A percentile compares a stretch with the other conserved stretches of the same genome.
These are phyloP conservation scores for Dactylellina haptotyla DNA, from an alignment of 2,329 filamentous ascomycete species.

Conservation along the genomic window DNA sequence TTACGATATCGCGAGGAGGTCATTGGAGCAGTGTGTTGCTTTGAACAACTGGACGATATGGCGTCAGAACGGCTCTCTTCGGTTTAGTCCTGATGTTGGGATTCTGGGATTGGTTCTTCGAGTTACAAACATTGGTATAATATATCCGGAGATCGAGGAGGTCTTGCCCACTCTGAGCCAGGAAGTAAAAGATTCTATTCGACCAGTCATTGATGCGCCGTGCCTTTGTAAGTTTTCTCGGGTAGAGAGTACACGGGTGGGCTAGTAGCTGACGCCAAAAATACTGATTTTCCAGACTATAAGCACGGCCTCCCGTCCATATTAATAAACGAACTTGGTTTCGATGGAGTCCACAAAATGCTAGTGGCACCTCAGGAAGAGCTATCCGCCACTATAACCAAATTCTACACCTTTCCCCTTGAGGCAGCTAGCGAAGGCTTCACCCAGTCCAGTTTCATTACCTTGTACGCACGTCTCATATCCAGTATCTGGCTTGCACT, in stretches of 20 bases:
- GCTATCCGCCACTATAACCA: not conserved
- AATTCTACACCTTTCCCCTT: not conserved
- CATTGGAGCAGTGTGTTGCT: not conserved
- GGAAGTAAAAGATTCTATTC: not conserved
- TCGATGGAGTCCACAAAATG: constrained; percentile 11
- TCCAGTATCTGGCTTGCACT: constrained; percentile 1
- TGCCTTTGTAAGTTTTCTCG: constrained; percentile 36
- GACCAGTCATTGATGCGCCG: not conserved
- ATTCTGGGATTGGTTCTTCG: constrained; percentile 17
- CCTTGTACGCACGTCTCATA: constrained; percentile 6
- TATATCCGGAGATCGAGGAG: constrained; percentile 21
- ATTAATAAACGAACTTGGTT: constrained; percentile 19
- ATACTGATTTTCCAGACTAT: constrained; percentile 22
- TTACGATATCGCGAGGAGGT: not conserved
- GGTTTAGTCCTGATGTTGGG: constrained; percentile 16
- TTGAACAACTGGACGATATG: constrained; percentile 26
- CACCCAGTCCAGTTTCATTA: not conserved
- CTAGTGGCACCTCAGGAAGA: constrained; percentile 6
- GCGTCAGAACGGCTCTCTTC: constrained; percentile 5
- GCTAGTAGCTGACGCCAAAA: no score
- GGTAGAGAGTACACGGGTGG: not conserved
- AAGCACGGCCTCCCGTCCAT: constrained; percentile 21
- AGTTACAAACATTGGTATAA: constrained; percentile 20
- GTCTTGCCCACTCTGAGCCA: not conserved
- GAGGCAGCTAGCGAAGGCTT: not conserved